A percentile compares a stretch with the other conserved stretches of the same genome.
Evolutionary conservation across 352 stramenopile species (phyloP).

Genomic region (Peronospora destructor): DNA sequence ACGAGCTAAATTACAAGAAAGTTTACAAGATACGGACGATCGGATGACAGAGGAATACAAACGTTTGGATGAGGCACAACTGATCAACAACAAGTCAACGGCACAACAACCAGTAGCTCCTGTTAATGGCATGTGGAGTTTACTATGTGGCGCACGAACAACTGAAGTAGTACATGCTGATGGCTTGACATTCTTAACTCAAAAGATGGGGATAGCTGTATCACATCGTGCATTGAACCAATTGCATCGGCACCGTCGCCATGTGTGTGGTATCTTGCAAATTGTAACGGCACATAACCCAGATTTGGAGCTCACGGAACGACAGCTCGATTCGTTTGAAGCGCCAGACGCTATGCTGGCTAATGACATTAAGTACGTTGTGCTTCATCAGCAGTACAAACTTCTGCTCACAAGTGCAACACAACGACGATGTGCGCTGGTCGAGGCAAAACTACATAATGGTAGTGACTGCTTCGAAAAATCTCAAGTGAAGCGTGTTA

Average conservation of each 20-base stretch:
- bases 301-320: constrained; percentile 70
- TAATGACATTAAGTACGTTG: constrained; percentile 70
- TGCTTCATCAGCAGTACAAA: constrained; percentile 55
- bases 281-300: constrained; percentile 76
- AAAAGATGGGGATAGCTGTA: constrained; percentile 44
- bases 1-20: constrained; percentile 59
- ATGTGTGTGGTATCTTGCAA: constrained; percentile 71
- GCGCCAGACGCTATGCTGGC: constrained; percentile 55
- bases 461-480: constrained; percentile 58
- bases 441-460: constrained; percentile 54
- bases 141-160: constrained; percentile 50
- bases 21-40: constrained; percentile 45
- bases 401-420: constrained; percentile 34
- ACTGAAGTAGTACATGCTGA: constrained; percentile 34
- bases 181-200: constrained; percentile 47
- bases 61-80: constrained; percentile 31
- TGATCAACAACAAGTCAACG: constrained; percentile 23
- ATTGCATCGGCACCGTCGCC: constrained; percentile 66
- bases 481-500: constrained; percentile 45
- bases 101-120: constrained; percentile 17
- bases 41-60: constrained; percentile 44
- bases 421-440: constrained; percentile 44
- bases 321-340: constrained; percentile 79
- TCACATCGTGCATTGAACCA: constrained; percentile 75
- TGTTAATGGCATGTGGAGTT: constrained; percentile 48